Conservation (phyloP, 164 flowering plant genomes). For the grape (Vitis vinifera) region DNA sequence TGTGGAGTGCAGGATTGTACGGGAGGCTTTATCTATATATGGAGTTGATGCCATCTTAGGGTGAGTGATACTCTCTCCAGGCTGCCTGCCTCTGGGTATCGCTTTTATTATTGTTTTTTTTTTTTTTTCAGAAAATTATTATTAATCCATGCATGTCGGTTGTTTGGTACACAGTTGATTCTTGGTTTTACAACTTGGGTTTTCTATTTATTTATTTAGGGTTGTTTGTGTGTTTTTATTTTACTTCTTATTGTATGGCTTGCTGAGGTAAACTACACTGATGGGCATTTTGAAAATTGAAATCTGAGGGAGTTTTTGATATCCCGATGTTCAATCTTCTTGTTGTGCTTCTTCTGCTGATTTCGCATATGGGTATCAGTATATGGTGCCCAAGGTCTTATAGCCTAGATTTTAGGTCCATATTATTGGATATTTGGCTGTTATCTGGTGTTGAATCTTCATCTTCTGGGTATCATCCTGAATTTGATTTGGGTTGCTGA, state of each 20-base stretch:
- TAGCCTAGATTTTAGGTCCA: not conserved
- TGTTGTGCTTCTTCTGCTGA: not conserved
- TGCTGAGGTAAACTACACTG: not conserved
- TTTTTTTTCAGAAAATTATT: not conserved
- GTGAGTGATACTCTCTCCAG: too few species aligned
- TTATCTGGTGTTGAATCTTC: not conserved
- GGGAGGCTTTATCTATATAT: too few species aligned
- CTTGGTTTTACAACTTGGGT: not conserved
- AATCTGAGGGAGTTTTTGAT: not conserved
- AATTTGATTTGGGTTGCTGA: not conserved
- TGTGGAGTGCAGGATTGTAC: too few species aligned
- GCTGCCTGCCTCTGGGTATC: slow-evolving; percentile 5
- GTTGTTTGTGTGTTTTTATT: not conserved
- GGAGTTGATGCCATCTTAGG: too few species aligned
- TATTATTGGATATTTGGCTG: not conserved
- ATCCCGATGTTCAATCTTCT: not conserved
- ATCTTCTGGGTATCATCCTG: not conserved
- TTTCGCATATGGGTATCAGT: not conserved
- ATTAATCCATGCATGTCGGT: slow-evolving; percentile 1
- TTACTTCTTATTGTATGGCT: not conserved
- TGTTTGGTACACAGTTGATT: not conserved
- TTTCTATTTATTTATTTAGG: not conserved
- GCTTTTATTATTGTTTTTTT: not conserved
- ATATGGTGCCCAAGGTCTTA: not conserved
- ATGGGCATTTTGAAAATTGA: not conserved